Conservation (phyloP, 2,329 filamentous ascomycete species). For the Clonostachys solani region DNA sequence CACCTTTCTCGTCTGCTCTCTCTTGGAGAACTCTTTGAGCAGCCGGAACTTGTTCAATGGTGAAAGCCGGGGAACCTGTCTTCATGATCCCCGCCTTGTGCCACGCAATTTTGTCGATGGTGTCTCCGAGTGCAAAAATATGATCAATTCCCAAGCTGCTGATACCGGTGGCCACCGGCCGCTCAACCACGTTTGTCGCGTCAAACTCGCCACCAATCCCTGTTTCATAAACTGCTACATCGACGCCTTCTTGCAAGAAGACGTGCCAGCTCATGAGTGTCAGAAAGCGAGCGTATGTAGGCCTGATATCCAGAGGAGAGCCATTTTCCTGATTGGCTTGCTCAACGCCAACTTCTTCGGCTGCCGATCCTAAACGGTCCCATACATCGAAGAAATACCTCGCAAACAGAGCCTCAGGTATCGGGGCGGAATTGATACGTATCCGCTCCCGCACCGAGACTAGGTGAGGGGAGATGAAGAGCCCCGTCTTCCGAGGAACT, state of each 20-base stretch:
- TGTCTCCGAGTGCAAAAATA: constrained; percentile 56
- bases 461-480: constrained; percentile 68
- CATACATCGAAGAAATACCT: constrained; percentile 66
- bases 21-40: constrained; percentile 39
- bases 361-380: constrained; percentile 42
- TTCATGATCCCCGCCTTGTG: constrained; percentile 73
- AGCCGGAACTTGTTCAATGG: constrained; percentile 43
- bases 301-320: constrained; percentile 27
- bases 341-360: constrained; percentile 15
- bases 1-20: constrained; percentile 49
- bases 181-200: constrained; percentile 61
- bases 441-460: constrained; percentile 65
- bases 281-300: constrained; percentile 57
- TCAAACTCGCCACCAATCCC: constrained; percentile 67
- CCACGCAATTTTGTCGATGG: constrained; percentile 65
- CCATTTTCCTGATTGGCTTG: constrained; percentile 19
- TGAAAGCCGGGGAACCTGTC: constrained; percentile 51
- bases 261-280: constrained; percentile 64
- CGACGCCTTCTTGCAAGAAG: constrained; percentile 59
- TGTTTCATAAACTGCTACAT: constrained; percentile 61
- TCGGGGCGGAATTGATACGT: constrained; percentile 52
- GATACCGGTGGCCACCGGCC: constrained; percentile 55
- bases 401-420: constrained; percentile 55
- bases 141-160: constrained; percentile 68
- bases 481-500: constrained; percentile 45